Base-by-base conservation (phyloP, 768 basidiomycete genomes). In the Russula foetens region DNA sequence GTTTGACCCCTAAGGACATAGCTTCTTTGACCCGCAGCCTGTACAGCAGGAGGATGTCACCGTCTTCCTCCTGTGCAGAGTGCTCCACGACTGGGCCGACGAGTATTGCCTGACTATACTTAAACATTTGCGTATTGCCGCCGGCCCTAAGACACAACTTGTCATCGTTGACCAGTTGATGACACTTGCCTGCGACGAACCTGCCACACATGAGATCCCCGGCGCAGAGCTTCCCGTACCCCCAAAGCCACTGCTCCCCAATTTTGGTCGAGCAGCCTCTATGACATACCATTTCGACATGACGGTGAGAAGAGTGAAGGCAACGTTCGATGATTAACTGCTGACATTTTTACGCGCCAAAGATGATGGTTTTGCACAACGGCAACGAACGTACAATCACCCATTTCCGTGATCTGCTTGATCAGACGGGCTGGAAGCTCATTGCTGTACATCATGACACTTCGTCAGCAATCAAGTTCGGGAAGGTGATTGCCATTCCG, bases 81-180 rank as follows among this genome's bases (percentile, higher is more conserved):
- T n/a, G n/a, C n/a, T n/a, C n/a, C n/a, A n/a, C n/a, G n/a, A n/a
- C n/a, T n/a, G n/a, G n/a, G n/a, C n/a, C n/a, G n/a, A n/a, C n/a
- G n/a, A n/a, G 17, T 69, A 72, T 57, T 47, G 46, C 26, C 46
- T 47, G 21, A 47, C 46, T n/a, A 23, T 47, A 14, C 26, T 47
- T 19, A 23, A 28, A 23, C 11, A 47, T 47, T 23, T 47, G 11
- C 46, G 46, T n/a, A 23, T 23, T 47, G 46, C 46, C 24, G 66
- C 70, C 0, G 56, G 33, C 1, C 63, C 66, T 4, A 48, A 58
- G 45, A 70, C 69, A n/a, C 68, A 64, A 38, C 62, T 72, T 21
- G 38, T 72, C 44, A 52, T 71, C 44, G 58, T 71, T 41, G 70
- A 71, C 55, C 59, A 61, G 44, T 59, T 69, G 29, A 64, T 66